These are phyloP conservation scores for Pelargonium citronellum DNA, from an alignment of 441 rosid genomes.

Conservation along the genomic window DNA sequence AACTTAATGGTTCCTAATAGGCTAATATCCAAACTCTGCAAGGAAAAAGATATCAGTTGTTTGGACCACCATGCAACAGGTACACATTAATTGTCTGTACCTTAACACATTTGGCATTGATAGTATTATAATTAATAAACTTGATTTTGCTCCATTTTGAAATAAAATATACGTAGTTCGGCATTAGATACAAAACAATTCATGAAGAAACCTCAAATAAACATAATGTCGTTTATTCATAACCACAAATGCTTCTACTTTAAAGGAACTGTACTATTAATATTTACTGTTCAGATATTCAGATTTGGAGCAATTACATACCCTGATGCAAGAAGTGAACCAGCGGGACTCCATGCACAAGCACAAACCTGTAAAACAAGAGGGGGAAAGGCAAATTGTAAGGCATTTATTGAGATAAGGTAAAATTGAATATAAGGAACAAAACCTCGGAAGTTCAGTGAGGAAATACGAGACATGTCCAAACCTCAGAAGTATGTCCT, in stretches of 20 bases:
- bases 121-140: neutral
- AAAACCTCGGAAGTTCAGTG: neutral
- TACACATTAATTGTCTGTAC: neutral
- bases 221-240: neutral
- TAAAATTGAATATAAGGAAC: neutral
- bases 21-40: neutral
- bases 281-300: conserved; percentile 1
- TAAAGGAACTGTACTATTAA: neutral
- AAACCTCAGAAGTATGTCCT: conserved; percentile 97
- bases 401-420: neutral
- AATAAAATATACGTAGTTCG: neutral
- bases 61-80: neutral
- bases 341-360: conserved; percentile 98
- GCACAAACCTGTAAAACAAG: conserved; percentile 73
- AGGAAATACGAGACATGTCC: conserved; percentile 15
- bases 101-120: neutral
- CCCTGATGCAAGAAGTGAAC: conserved; percentile 99
- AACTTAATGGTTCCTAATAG: neutral
- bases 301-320: conserved; percentile 29
- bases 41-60: neutral
- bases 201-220: neutral
- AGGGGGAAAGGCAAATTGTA: conserved; percentile 1
- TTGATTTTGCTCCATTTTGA: neutral
- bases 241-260: neutral
- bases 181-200: neutral